Percentiles rank a stretch among this genome's conserved stretches.
phyloP scores from a whole-genome alignment of 176 grass and related monocot species.

The Triticum aestivum region IWGSC_CS_RefSeq_v2.1 NC_057794.1:339756913-339757412 shows the following conservation, averaged over 20 bases:
- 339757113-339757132: background rate
- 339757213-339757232: background rate
- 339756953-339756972: background rate
- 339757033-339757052: background rate
- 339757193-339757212: too few relatives aligned
- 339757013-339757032: background rate
- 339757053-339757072: background rate
- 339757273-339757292: background rate
- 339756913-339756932: background rate
- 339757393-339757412: constrained; percentile 23
- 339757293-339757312: constrained; percentile 26
- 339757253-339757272: background rate
- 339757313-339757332: constrained; percentile 10
- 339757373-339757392: background rate
- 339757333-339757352: background rate
- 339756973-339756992: background rate
- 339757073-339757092: background rate
- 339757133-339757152: background rate
- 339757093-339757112: background rate
- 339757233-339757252: constrained; percentile 14
- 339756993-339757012: background rate
- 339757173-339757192: too few relatives aligned
- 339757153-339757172: constrained; percentile 1
- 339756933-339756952: background rate
- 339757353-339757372: background rate